A percentile compares a stretch with the other conserved stretches of the same genome.
Conservation (phyloP, 495 filamentous ascomycete genomes). For the Podospora pseudocomata region DNA sequence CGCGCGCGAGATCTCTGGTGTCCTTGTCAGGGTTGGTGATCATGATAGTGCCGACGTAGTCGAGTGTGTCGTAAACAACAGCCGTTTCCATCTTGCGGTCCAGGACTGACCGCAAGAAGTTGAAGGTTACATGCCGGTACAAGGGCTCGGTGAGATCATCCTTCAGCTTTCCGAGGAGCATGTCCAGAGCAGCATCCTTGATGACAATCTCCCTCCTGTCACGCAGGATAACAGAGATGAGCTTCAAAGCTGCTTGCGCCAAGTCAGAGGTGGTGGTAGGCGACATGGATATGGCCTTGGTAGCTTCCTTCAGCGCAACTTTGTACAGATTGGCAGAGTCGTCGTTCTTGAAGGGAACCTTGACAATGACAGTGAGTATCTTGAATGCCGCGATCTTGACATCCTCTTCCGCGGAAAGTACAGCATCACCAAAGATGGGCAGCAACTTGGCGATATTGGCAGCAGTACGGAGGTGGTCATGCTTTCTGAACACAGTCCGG, state of each 20-base stretch:
- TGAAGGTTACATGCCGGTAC: constrained; percentile 86
- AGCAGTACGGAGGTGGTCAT: constrained; percentile 71
- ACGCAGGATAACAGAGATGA: constrained; percentile 79
- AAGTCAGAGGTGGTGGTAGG: constrained; percentile 74
- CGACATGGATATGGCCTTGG: constrained; percentile 60
- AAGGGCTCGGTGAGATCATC: constrained; percentile 92
- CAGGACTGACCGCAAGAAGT: constrained; percentile 83
- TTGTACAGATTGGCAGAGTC: constrained; percentile 72
- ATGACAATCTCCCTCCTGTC: constrained; percentile 70
- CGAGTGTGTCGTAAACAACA: constrained; percentile 84
- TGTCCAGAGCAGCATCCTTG: constrained; percentile 77
- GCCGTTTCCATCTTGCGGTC: constrained; percentile 79
- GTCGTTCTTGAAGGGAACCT: constrained; percentile 73
- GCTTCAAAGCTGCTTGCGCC: constrained; percentile 79
- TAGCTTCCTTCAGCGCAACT: constrained; percentile 73
- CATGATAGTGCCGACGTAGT: constrained; percentile 88
- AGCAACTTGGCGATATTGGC: constrained; percentile 78
- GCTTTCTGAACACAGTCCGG: constrained; percentile 74
- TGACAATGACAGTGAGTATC: constrained; percentile 77
- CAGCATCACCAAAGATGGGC: constrained; percentile 79
- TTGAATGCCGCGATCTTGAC: constrained; percentile 81
- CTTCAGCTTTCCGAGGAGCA: constrained; percentile 76
- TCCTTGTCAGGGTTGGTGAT: constrained; percentile 87
- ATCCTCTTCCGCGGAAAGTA: constrained; percentile 81
- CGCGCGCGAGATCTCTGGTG: constrained; percentile 80